Base-by-base conservation (phyloP, 2,329 filamentous ascomycete genomes). In the Ophiostoma sp. region DNA sequence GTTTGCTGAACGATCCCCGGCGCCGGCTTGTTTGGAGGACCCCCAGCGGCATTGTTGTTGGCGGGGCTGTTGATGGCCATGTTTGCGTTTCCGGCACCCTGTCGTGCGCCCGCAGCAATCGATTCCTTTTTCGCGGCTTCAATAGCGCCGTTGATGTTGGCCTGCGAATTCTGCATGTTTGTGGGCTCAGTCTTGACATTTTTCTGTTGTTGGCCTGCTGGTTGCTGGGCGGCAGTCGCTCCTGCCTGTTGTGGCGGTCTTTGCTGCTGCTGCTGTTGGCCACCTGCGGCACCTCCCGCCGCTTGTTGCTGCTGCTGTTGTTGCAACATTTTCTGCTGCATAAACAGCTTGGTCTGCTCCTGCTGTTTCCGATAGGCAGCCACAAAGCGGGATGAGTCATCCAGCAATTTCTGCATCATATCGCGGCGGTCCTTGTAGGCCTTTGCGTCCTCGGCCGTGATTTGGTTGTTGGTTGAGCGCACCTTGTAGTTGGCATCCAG, bases 381-480 rank as follows among this genome's bases (percentile, higher is more conserved):
- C 2, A 88, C 83, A 76, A 85, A 88, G 25, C 80, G 82, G 31
- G 84, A 82, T 0, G 86, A 85, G 1, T 87, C 85, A 0, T 78
- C 78, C 74, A 87, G 83, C 9, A 80, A 75, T 75, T 87, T 88
- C 19, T 84, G 79, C 12, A 84, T 79, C 19, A 82, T 79, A 1
- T 84, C 84, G 74, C 83, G 85, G 55, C 83, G 82, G 1, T 84
- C 81, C 55, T 84, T 81, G 15, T 83, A 81, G 31, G 83, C 81
- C 72, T 83, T 84, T 42, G 83, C 77, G 69, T 89, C 86, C 2
- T 88, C 86, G 0, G 85, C 79, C 3, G 81, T 82, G 15, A 87
- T 78, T 0, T 83, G 80, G 1, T 83, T 80, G 2, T 85, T 85
- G 31, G 82, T 82, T 3, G 83, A 79, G 28, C 85, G 80, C 22